Percentiles rank a stretch among this genome's conserved stretches.
Conservation (phyloP, 208 protist species). For the Wallacemonas rigidus region DNA sequence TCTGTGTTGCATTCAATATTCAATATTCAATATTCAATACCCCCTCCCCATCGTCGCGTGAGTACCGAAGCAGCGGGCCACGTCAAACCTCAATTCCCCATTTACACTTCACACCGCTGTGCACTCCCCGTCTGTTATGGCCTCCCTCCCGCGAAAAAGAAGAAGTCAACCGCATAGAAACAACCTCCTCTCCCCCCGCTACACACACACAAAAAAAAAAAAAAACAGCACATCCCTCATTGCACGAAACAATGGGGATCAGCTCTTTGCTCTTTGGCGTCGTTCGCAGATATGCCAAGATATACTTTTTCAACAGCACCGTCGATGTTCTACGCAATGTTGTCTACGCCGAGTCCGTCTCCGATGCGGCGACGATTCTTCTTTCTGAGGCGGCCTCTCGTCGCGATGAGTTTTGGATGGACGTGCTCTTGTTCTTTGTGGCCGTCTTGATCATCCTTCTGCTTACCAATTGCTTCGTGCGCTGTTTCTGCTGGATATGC, state of each 20-base stretch:
- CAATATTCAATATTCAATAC: too few species aligned
- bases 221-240: conserved; percentile 7
- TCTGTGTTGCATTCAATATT: too few species aligned
- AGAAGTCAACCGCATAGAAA: too few species aligned
- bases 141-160: too few species aligned
- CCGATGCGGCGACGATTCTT: conserved; percentile 37
- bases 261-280: conserved; percentile 14
- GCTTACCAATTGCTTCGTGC: conserved; percentile 33
- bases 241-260: not conserved
- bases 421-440: conserved; percentile 32
- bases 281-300: conserved; percentile 25
- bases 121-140: too few species aligned
- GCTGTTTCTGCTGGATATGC: conserved; percentile 44
- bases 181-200: not conserved
- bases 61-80: too few species aligned
- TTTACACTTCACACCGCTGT: too few species aligned
- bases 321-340: conserved; percentile 28
- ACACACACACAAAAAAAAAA: conserved; percentile 18
- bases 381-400: conserved; percentile 27
- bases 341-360: conserved; percentile 32
- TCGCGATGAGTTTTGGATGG: conserved; percentile 40
- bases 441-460: conserved; percentile 30
- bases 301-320: conserved; percentile 49
- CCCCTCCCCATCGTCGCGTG: too few species aligned
- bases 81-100: too few species aligned